phyloP scores from a whole-genome alignment of 139 green algal species.

The Chlorella vulgaris region DNA sequence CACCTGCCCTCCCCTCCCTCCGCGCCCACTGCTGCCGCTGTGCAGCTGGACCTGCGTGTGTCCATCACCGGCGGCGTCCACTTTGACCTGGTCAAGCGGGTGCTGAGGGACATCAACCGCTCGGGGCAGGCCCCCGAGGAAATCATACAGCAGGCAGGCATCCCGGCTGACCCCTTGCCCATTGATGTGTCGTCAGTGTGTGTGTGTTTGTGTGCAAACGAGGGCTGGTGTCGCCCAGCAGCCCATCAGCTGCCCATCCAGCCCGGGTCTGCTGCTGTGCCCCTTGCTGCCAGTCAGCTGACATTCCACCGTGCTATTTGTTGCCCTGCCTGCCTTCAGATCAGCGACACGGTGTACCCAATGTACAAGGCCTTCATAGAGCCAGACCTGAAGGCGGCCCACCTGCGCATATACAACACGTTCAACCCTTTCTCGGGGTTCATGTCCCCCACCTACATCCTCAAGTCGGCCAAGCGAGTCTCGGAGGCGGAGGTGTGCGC shows the following conservation, averaged over 20 bases:
- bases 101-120: constrained; percentile 94
- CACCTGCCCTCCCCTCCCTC: too few relatives aligned
- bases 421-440: constrained; percentile 99
- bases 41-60: constrained; percentile 87
- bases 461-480: constrained; percentile 79
- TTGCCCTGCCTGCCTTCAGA: constrained; percentile 54
- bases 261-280: too few relatives aligned
- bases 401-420: constrained; percentile 93
- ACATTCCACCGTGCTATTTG: neutral
- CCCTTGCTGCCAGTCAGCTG: neutral
- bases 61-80: constrained; percentile 94
- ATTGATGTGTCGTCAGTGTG: neutral
- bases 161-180: neutral
- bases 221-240: neutral
- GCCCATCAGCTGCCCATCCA: neutral
- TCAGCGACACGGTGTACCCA: constrained; percentile 92
- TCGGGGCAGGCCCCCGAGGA: constrained; percentile 88
- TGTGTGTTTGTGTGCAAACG: neutral
- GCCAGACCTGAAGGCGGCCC: constrained; percentile 90
- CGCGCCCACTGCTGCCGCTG: too few relatives aligned
- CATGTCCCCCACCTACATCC: constrained; percentile 94
- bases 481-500: constrained; percentile 48
- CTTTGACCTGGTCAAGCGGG: constrained; percentile 98
- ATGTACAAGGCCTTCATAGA: constrained; percentile 99
- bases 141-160: constrained; percentile 92